Base-by-base conservation (phyloP, 495 filamentous ascomycete genomes). In the Talaromyces adpressus region DNA sequence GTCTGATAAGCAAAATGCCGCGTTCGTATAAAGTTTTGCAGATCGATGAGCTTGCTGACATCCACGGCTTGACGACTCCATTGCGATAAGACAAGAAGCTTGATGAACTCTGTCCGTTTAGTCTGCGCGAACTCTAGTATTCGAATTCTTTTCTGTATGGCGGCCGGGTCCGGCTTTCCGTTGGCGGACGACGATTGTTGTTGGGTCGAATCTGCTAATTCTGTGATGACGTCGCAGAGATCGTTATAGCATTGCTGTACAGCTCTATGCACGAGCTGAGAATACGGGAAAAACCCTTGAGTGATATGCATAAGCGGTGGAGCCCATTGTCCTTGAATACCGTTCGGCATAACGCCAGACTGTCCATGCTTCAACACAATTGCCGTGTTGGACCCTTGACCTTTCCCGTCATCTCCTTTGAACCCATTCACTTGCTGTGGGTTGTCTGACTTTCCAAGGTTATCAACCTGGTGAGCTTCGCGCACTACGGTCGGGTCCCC, bases 251-350 rank as follows among this genome's bases (percentile, higher is more conserved):
- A 90, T 73, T 90, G 87, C 71, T 97, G 91, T 30, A 87, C 87
- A 12, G 93, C 82, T 62, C 94, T 85, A 59, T 82, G 81, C 53
- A 97, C 79, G 23, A 98, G 75, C 41, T 79, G 80, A 16, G 83
- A 81, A 29, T 96, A 77, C 4, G 89, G 86, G 27, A 90, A 77
- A 65, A 89, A 95, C 29, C 86, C 85, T 62, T 87, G 75, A 0
- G 89, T 90, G 62, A 97, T 90, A 65, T 95, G 92, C 56, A 81
- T 76, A 20, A 98, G 84, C 68, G 93, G 88, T 36, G 91, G 90
- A 0, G 88, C 87, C 1, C 85, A 77, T 27, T 86, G 79, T 59
- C 63, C 60, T 22, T 60, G 41, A 14, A 41, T 16, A 22, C 9
- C 12, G 57, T 57, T 30, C 18, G 63, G 57, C 12, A 52, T 18